A percentile compares a stretch with the other conserved stretches of the same genome.
phyloP scores from a whole-genome alignment of 1,139 yeast genomes.

The Debaryomyces nepalensis region DNA sequence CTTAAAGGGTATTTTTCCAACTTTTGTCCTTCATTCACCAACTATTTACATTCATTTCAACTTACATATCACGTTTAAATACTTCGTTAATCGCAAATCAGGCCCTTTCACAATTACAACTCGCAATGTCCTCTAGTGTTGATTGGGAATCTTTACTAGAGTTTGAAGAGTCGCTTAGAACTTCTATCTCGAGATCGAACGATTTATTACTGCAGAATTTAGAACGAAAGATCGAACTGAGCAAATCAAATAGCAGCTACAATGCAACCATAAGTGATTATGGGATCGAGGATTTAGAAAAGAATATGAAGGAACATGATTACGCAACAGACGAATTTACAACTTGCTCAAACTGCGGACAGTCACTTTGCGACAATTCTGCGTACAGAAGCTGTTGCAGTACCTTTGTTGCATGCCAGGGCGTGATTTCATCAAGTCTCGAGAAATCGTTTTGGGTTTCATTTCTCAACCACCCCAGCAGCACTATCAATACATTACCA shows the following conservation, averaged over 20 bases:
- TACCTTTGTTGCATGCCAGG: conserved; percentile 15
- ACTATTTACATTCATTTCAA: neutral
- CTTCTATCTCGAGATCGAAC: conserved; percentile 25
- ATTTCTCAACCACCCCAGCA: conserved; percentile 49
- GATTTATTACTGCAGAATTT: conserved; percentile 35
- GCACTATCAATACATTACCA: conserved; percentile 52
- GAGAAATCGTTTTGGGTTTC: conserved; percentile 52
- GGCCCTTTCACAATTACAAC: too few relatives aligned
- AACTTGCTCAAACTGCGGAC: conserved; percentile 38
- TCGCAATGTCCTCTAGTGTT: conserved; percentile 19
- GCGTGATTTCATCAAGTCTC: conserved; percentile 29
- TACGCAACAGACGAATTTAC: conserved; percentile 41
- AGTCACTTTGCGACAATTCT: conserved; percentile 19
- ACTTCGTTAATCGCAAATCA: neutral
- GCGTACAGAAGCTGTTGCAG: conserved; percentile 27
- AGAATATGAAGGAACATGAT: conserved; percentile 28
- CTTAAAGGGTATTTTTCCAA: neutral
- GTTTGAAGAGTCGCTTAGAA: conserved; percentile 47
- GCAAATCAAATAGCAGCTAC: conserved; percentile 2
- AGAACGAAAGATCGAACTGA: conserved; percentile 36
- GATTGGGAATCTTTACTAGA: conserved; percentile 45
- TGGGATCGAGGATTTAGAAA: conserved; percentile 3
- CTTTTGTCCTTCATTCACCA: conserved; percentile 10
- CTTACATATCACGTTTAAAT: neutral
- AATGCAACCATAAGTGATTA: neutral